Evolutionary conservation across 345 rosid species (phyloP).

Genomic region (Arabidopsis thaliana): TAIR10.1 NC_003070.9:10781001-10781500

Average conservation of each 20-base stretch:
- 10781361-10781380: constrained; percentile 20
- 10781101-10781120: constrained; percentile 66
- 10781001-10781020: constrained; percentile 13
- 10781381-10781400: constrained; percentile 5
- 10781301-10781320: constrained; percentile 77
- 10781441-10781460: constrained; percentile 25
- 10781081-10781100: constrained; percentile 84
- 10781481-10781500: constrained; percentile 14
- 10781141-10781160: constrained; percentile 68
- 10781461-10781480: constrained; percentile 15
- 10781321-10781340: constrained; percentile 35
- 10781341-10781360: background rate
- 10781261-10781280: constrained; percentile 87
- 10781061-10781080: constrained; percentile 75
- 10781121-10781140: constrained; percentile 84
- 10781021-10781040: background rate
- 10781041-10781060: constrained; percentile 38
- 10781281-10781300: constrained; percentile 85
- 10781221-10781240: background rate
- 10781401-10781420: constrained; percentile 13
- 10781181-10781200: constrained; percentile 12
- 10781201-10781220: constrained; percentile 10
- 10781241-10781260: constrained; percentile 37
- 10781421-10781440: constrained; percentile 27
- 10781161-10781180: constrained; percentile 16